Conservation (phyloP, 805 yeast species). For the Starmerella sp. region DNA sequence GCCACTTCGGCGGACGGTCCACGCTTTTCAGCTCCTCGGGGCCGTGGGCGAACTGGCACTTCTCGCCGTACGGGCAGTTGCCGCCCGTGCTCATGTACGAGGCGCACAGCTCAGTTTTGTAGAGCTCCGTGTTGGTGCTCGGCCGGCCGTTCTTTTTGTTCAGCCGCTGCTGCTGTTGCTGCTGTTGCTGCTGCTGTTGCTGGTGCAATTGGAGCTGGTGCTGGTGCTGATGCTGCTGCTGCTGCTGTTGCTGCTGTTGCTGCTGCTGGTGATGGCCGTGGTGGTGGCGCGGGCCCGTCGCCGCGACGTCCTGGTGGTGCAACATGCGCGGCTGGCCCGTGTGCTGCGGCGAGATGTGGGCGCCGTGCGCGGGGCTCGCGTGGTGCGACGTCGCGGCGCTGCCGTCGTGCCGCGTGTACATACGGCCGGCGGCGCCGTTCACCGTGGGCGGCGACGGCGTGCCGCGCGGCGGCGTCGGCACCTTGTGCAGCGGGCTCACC, state of each 20-base stretch:
- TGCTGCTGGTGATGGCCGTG: neutral
- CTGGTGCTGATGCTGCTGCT: conserved; percentile 2
- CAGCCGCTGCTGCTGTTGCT: conserved; percentile 12
- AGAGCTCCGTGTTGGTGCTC: conserved; percentile 48
- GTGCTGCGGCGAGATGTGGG: neutral
- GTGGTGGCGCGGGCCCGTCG: neutral
- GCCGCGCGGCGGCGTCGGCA: conserved; percentile 14
- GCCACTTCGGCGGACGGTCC: conserved; percentile 70
- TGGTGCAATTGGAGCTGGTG: conserved; percentile 12
- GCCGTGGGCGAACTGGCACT: conserved; percentile 95
- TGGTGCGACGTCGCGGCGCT: neutral
- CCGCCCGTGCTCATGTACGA: conserved; percentile 60
- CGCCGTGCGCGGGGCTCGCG: neutral
- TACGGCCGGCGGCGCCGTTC: conserved; percentile 7
- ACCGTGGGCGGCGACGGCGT: conserved; percentile 13
- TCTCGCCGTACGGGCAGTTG: conserved; percentile 73
- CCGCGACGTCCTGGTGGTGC: conserved; percentile 3
- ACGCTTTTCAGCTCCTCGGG: conserved; percentile 59
- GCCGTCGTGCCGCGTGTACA: neutral
- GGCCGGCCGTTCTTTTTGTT: conserved; percentile 28
- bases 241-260: neutral
- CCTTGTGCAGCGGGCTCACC: conserved; percentile 5
- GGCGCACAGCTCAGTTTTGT: conserved; percentile 84
- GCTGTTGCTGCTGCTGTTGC: conserved; percentile 8
- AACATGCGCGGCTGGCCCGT: neutral